These are phyloP conservation scores for Talaromyces sp. DNA, from an alignment of 2,329 filamentous ascomycete genomes.

Conservation along the genomic window DNA sequence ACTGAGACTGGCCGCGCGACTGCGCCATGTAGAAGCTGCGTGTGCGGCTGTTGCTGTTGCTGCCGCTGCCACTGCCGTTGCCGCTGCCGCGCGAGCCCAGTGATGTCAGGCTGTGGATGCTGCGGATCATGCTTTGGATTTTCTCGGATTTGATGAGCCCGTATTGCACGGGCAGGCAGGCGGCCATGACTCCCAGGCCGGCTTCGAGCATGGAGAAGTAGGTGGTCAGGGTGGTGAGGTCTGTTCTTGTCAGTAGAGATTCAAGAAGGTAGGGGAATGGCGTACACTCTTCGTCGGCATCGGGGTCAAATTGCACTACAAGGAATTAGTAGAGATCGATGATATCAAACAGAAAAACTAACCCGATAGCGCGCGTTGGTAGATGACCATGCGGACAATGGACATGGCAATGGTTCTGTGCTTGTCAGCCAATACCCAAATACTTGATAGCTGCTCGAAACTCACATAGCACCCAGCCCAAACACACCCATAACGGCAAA, in stretches of 20 bases:
- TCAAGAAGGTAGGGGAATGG: no score
- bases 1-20: not conserved
- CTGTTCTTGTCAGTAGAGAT: not conserved
- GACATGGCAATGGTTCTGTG: slow-evolving; percentile 1
- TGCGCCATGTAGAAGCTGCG: not conserved
- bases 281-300: not conserved
- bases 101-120: not conserved
- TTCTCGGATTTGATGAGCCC: not conserved
- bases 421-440: not conserved
- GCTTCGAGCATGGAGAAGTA: slow-evolving; percentile 5
- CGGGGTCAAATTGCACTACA: not conserved
- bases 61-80: no score
- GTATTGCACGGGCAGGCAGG: slow-evolving; percentile 1
- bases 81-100: not conserved
- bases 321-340: not conserved
- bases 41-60: not conserved
- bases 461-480: not conserved
- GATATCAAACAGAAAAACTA: not conserved
- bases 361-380: slow-evolving; percentile 1
- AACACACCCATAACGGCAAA: not conserved
- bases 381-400: slow-evolving; percentile 5
- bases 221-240: not conserved
- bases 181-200: not conserved
- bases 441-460: not conserved
- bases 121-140: not conserved